phyloP scores from a whole-genome alignment of 2,329 filamentous ascomycete genomes.

The Coniella vitis region DNA sequence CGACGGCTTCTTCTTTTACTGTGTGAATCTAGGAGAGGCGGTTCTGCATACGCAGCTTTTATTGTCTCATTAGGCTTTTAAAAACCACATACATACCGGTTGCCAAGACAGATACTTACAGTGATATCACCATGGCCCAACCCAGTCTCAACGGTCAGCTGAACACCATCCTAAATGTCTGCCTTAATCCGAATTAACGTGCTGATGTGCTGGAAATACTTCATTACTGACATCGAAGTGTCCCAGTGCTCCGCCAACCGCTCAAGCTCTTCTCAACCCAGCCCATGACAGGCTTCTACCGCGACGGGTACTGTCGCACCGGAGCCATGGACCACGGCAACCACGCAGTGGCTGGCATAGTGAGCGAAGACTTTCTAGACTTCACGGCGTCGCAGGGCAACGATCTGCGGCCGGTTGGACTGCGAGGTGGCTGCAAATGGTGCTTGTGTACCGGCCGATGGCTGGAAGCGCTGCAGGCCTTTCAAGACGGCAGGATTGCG shows the following conservation, averaged over 20 bases:
- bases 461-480: slow-evolving; percentile 52
- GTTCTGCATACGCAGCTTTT: no score
- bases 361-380: slow-evolving; percentile 56
- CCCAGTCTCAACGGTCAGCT: slow-evolving; percentile 4
- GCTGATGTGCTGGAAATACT: no score
- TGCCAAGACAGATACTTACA: no score
- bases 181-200: not conserved
- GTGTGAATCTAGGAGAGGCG: no score
- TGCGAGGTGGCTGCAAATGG: slow-evolving; percentile 55
- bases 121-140: no score
- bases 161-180: not conserved
- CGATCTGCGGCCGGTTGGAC: slow-evolving; percentile 41
- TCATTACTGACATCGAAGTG: not conserved
- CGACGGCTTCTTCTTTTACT: no score
- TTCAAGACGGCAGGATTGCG: slow-evolving; percentile 33
- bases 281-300: slow-evolving; percentile 54
- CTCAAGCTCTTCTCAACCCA: slow-evolving; percentile 49
- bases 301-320: slow-evolving; percentile 53
- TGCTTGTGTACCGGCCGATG: slow-evolving; percentile 54
- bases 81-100: no score
- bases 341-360: slow-evolving; percentile 50
- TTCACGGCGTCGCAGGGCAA: slow-evolving; percentile 53
- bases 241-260: slow-evolving; percentile 49
- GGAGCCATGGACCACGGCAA: slow-evolving; percentile 49
- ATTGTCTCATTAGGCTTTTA: no score